Percentiles rank a stretch among this genome's conserved stretches.
Evolutionary conservation across 2,329 filamentous ascomycete genomes (phyloP).

Genomic region (Gnomoniopsis sp.): DNA sequence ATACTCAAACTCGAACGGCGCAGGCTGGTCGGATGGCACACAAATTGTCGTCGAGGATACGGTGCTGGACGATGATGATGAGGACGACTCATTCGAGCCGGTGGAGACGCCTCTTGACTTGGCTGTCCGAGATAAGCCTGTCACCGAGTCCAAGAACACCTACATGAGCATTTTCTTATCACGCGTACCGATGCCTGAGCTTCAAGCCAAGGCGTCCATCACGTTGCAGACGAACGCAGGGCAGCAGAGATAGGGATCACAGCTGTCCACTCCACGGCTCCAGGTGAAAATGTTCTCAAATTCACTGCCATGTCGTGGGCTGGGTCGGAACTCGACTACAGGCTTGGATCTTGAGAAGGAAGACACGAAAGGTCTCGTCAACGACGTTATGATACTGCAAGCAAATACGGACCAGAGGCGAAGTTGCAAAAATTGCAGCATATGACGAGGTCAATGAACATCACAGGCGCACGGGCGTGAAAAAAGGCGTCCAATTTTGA

Average conservation of each 20-base stretch:
- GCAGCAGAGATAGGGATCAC: neutral
- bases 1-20: neutral
- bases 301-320: no score
- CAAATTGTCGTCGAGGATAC: constrained; percentile 38
- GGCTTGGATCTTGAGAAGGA: no score
- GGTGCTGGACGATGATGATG: constrained; percentile 29
- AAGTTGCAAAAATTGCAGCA: neutral
- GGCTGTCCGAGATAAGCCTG: constrained; percentile 41
- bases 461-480: neutral
- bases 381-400: neutral
- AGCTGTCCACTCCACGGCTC: no score
- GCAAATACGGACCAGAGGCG: neutral
- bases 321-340: no score
- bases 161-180: constrained; percentile 62
- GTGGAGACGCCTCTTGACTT: constrained; percentile 56
- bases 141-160: constrained; percentile 40
- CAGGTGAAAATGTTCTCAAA: no score
- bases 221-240: constrained; percentile 44
- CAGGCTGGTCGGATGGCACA: neutral
- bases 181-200: constrained; percentile 47
- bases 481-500: neutral
- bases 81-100: constrained; percentile 51
- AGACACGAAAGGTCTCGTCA: no score
- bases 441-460: neutral
- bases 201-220: constrained; percentile 46